These are phyloP conservation scores for Lactarius evosmus DNA, from an alignment of 768 basidiomycete genomes.

Conservation along the genomic window DNA sequence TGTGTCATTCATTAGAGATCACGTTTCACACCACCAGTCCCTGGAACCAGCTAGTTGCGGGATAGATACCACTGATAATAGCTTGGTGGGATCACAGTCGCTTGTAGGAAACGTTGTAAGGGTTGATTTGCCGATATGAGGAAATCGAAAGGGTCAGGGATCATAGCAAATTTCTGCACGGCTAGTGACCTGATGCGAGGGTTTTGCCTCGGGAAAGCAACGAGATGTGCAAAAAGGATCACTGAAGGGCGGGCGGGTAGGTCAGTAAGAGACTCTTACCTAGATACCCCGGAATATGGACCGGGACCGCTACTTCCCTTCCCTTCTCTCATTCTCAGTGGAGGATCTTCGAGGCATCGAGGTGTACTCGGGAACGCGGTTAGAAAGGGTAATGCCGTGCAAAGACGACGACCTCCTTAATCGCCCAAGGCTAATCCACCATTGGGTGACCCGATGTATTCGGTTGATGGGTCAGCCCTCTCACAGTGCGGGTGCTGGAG, in stretches of 20 bases:
- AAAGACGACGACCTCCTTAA: constrained; percentile 1
- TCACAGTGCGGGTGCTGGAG: not conserved
- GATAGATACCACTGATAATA: not conserved
- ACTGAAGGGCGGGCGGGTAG: not conserved
- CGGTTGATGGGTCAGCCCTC: constrained; percentile 15
- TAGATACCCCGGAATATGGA: not conserved
- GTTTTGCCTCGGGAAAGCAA: not conserved
- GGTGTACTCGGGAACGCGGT: not conserved
- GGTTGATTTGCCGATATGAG: not conserved
- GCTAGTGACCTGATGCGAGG: not conserved
- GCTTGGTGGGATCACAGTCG: not conserved
- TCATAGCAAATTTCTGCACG: not conserved
- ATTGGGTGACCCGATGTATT: constrained; percentile 13
- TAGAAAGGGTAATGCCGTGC: not conserved
- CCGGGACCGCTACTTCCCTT: not conserved
- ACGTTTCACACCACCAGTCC: not conserved
- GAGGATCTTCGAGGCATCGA: not conserved
- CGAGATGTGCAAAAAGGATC: not conserved
- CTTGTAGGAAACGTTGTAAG: not conserved
- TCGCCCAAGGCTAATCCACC: not conserved
- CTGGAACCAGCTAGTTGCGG: not conserved
- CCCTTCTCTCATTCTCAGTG: not conserved
- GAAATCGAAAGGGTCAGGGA: not conserved
- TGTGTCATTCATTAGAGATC: not conserved
- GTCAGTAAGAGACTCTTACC: not conserved